Base-by-base conservation (phyloP, 2,329 filamentous ascomycete species). In the Fusarium heterosporum region DNA sequence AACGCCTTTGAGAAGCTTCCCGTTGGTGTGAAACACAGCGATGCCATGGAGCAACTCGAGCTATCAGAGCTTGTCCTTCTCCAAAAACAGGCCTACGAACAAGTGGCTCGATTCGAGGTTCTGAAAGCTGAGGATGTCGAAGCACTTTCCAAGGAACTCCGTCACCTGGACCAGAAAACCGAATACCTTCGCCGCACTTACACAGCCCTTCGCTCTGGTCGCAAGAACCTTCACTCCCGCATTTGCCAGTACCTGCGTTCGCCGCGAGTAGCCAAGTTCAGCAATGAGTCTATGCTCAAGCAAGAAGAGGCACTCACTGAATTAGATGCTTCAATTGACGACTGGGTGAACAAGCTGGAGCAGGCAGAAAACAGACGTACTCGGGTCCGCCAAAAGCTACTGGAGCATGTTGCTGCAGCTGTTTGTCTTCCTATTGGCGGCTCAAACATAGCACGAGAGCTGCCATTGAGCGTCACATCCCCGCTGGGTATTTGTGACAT, bases 291-390 rank as follows among this genome's bases (percentile, higher is more conserved):
- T 19, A 87, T 95, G 76, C 82, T 94, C 40, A 92, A 90, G 79
- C 91, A 94, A 75, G 91, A 94, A 76, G 91, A 94, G 77, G 90
- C 90, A 2, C 82, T 95, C 12, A 87, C 89, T 2, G 91, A 93
- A 75, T 85, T 95, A 8, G 91, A 95, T 73, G 81, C 84, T 16
- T 91, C 89, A 4, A 94, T 95, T 65, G 92, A 94, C 72, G 90
- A 93, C 74, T 94, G 92, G 89, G 88, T 92, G 47, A 83, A 80
- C 70, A 94, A 94, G 79, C 85, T 94, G n/a, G 92, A 94, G 73
- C 86, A 90, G 65, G 90, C 91, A 11, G 92, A 95, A 77, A 93
- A 93, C 74, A 84, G 92, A 72, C 88, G 91, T 39, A 89, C 88
- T 16, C 85, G 90, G 8, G 88, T 95, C 42, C 86, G 91, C 36